Evolutionary conservation across 371 early-diverging fungal species (phyloP), one percentile per base, ranked within the genome.

Genomic region (Haplosporangium sp.): DNA sequence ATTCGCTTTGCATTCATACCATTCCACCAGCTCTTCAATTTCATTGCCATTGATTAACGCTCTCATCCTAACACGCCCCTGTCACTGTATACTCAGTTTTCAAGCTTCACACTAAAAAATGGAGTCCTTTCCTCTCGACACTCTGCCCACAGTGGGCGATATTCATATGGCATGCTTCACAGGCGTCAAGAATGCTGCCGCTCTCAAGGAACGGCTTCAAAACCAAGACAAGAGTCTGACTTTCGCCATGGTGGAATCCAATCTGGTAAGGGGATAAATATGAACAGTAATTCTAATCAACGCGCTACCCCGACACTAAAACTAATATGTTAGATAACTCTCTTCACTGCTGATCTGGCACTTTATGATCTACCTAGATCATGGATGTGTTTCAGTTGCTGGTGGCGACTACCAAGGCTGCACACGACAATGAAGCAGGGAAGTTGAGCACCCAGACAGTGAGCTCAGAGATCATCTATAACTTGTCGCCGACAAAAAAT

Each of bases 381-480:
- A 68, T 88, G 62, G 83, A 83, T 58, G 59, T 62, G 12, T 77
- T 84, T 41, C 88, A 89, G 54, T 56, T 84, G 13, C 72, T 89
- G 11, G 55, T 84, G 6, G 89, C 89, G 0, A 80, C 80, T 1
- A 84, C 86, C 38, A 83, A 85, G 65, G 88, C 90, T 12, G 81
- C 87, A 0, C 80, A 84, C 40, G 86, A 87, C 18, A 82, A 85
- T 58, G 67, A 74, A 20, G 53, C 64, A 8, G 80, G 83, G 43
- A 85, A 86, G 13, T 62, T 89, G n/a, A 86, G 84, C 59, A 87
- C 88, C 6, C 83, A 85, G 47, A 84, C 82, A 53, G 55, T 90
- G 36, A 74, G 85, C 64, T 87, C 90, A 11, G 89, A 90, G 67
- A 86, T 89, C 51, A 79, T 88, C 18, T 87, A 85, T 59, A 83